A percentile compares a stretch with the other conserved stretches of the same genome.
Conservation (phyloP, 2,329 filamentous ascomycete genomes). For the Tympanopsis confertula region DNA sequence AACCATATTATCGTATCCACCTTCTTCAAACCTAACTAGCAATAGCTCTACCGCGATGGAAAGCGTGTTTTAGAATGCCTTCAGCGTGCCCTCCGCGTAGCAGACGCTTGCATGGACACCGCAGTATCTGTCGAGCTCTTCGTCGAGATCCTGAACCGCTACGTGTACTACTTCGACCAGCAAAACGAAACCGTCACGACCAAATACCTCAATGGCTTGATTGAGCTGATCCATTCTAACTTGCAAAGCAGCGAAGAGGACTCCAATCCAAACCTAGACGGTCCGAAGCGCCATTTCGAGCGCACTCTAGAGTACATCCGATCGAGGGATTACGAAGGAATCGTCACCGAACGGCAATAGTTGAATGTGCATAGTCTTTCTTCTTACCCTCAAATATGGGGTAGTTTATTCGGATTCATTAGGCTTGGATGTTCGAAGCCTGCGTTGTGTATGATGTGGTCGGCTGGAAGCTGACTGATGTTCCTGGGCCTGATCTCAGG, state of each 20-base stretch:
- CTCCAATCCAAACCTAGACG: constrained; percentile 46
- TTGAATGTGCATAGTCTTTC: background rate
- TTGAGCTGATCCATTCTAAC: constrained; percentile 67
- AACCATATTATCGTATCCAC: background rate
- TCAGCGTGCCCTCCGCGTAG: constrained; percentile 64
- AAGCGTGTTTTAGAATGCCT: constrained; percentile 67
- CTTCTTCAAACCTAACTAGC: constrained; percentile 9
- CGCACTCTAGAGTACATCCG: constrained; percentile 62
- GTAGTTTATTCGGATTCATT: background rate
- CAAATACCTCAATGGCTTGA: constrained; percentile 66
- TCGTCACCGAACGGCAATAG: constrained; percentile 35
- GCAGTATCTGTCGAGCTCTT: constrained; percentile 67
- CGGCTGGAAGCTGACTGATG: no score
- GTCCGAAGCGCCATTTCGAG: constrained; percentile 61
- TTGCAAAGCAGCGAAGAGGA: constrained; percentile 50
- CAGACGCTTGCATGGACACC: constrained; percentile 69
- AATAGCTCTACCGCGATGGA: constrained; percentile 60
- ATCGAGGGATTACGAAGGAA: constrained; percentile 59
- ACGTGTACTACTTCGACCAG: constrained; percentile 72
- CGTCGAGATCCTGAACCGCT: constrained; percentile 66
- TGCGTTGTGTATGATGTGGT: no score
- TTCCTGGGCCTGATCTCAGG: no score
- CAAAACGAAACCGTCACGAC: constrained; percentile 69
- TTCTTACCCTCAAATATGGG: background rate
- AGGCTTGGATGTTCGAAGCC: no score